A percentile compares a stretch with the other conserved stretches of the same genome.
Evolutionary conservation across 768 basidiomycete species (phyloP).

Genomic region (Cystobasidium ongulense): DNA sequence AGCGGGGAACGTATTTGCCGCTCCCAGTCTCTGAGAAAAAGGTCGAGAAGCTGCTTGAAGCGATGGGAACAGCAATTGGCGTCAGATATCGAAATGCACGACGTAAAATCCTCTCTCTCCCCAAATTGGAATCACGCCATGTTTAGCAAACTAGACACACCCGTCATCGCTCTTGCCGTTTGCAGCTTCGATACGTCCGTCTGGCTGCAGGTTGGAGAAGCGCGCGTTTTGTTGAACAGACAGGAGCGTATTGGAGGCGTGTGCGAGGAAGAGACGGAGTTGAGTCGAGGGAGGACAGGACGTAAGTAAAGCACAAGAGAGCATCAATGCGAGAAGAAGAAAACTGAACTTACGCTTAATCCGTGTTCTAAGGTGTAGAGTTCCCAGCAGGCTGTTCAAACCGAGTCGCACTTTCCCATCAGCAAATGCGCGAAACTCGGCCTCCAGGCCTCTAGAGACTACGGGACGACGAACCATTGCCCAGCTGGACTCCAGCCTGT

Average conservation of each 20-base stretch:
- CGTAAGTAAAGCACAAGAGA: neutral
- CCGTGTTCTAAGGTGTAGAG: slow-evolving; percentile 98
- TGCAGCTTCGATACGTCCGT: slow-evolving; percentile 58
- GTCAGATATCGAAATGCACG: slow-evolving; percentile 55
- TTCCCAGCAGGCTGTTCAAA: slow-evolving; percentile 94
- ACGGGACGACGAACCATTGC: slow-evolving; percentile 33
- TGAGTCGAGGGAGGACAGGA: neutral
- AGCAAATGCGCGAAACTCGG: neutral
- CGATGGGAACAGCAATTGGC: slow-evolving; percentile 49
- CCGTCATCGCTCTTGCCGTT: slow-evolving; percentile 14
- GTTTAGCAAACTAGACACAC: neutral
- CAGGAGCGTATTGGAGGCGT: slow-evolving; percentile 34
- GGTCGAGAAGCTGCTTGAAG: slow-evolving; percentile 75
- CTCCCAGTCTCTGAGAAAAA: slow-evolving; percentile 98
- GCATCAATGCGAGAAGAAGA: neutral
- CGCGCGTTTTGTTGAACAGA: slow-evolving; percentile 38
- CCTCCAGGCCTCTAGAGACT: neutral
- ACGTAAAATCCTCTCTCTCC: too few species aligned
- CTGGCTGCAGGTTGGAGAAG: slow-evolving; percentile 56
- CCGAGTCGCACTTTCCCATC: slow-evolving; percentile 45
- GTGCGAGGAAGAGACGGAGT: neutral
- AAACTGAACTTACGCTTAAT: slow-evolving; percentile 63
- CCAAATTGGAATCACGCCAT: too few species aligned
- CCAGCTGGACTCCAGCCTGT: slow-evolving; percentile 91
- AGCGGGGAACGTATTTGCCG: slow-evolving; percentile 84